Conservation (phyloP, 1,284 basidiomycete genomes). For the Rhizopogon parksii region DNA sequence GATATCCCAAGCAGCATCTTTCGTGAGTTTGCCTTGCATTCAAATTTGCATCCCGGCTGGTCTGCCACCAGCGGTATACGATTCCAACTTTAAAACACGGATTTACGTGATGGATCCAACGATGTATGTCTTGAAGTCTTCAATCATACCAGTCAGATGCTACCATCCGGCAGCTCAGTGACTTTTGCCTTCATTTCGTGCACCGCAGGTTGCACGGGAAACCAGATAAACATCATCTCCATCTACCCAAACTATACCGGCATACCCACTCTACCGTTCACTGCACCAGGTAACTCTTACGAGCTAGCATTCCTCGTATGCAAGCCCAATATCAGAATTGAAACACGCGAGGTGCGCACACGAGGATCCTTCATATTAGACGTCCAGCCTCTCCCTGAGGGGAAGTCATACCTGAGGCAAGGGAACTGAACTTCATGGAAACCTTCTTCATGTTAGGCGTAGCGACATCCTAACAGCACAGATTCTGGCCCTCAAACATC, state of each 20-base stretch:
- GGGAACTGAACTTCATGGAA: slow-evolving; percentile 22
- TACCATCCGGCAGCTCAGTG: slow-evolving; percentile 16
- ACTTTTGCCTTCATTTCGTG: slow-evolving; percentile 20
- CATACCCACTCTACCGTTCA: slow-evolving; percentile 13
- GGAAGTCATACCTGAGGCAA: slow-evolving; percentile 13
- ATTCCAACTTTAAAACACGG: slow-evolving; percentile 2
- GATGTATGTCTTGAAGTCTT: slow-evolving; percentile 13
- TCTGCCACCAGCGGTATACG: not conserved
- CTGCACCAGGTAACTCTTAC: slow-evolving; percentile 14
- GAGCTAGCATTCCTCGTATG: slow-evolving; percentile 19
- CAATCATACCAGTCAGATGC: slow-evolving; percentile 20
- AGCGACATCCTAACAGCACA: slow-evolving; percentile 7
- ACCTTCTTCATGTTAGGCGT: slow-evolving; percentile 18
- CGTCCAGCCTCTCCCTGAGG: slow-evolving; percentile 16
- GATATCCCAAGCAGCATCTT: slow-evolving; percentile 1
- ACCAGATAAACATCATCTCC: not conserved
- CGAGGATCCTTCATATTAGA: slow-evolving; percentile 14
- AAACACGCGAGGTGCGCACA: slow-evolving; percentile 24
- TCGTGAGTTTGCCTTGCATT: slow-evolving; percentile 7
- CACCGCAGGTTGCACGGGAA: slow-evolving; percentile 12
- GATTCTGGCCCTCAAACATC: not conserved
- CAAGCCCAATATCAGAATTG: slow-evolving; percentile 18
- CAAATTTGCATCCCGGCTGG: not conserved
- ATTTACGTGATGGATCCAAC: slow-evolving; percentile 11
- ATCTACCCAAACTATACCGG: slow-evolving; percentile 11